Conservation (phyloP, 805 yeast species). For the Priceomyces castillae region DNA sequence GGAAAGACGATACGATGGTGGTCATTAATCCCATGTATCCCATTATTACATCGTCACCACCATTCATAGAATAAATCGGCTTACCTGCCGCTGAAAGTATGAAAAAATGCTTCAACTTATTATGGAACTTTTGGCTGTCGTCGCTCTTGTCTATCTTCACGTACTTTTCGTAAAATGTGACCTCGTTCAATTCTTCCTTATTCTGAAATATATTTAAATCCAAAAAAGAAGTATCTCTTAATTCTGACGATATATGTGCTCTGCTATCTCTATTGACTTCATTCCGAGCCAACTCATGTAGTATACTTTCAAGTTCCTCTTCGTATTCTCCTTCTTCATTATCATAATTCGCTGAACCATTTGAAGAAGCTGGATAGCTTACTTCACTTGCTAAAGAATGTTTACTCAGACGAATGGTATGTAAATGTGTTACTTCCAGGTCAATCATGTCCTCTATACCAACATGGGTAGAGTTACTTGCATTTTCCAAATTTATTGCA, state of each 20-base stretch:
- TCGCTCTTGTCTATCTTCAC: slow-evolving; percentile 16
- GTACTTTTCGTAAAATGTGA: slow-evolving; percentile 14
- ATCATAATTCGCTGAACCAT: slow-evolving; percentile 5
- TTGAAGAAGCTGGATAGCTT: slow-evolving; percentile 5
- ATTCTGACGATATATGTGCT: not conserved
- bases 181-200: not conserved
- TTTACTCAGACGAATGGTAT: slow-evolving; percentile 6
- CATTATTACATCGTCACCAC: slow-evolving; percentile 61
- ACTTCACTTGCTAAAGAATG: slow-evolving; percentile 2
- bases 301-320: slow-evolving; percentile 23
- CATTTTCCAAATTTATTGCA: slow-evolving; percentile 20
- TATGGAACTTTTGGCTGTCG: slow-evolving; percentile 19
- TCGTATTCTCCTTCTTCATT: slow-evolving; percentile 12
- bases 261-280: slow-evolving; percentile 3
- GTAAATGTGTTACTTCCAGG: not conserved
- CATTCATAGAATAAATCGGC: slow-evolving; percentile 78
- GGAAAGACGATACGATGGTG: slow-evolving; percentile 71
- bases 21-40: slow-evolving; percentile 80
- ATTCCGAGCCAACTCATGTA: slow-evolving; percentile 21
- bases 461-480: slow-evolving; percentile 6
- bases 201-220: slow-evolving; percentile 7
- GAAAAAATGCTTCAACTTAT: slow-evolving; percentile 64
- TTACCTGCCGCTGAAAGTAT: slow-evolving; percentile 84
- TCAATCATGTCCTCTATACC: slow-evolving; percentile 1
- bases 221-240: not conserved